Conservation (phyloP, 192 early-diverging fungal species). For the Linnemannia exigua region DNA sequence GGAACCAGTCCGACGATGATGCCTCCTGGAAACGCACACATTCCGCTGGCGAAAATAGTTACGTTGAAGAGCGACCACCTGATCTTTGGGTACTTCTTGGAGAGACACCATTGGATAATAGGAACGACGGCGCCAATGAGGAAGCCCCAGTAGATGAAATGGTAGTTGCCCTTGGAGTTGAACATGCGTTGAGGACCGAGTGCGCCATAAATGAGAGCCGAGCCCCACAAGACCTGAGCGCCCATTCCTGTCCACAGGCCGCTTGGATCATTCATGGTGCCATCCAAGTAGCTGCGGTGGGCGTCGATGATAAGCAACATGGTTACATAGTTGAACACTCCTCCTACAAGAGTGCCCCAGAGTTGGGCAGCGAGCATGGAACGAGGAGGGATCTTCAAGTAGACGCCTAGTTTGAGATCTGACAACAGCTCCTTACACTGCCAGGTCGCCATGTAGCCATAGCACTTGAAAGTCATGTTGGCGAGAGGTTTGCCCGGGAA, state of each 20-base stretch:
- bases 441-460: conserved; percentile 48
- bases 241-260: conserved; percentile 60
- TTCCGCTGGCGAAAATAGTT: conserved; percentile 61
- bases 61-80: conserved; percentile 60
- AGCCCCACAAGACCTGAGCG: conserved; percentile 66
- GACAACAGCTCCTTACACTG: conserved; percentile 66
- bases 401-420: conserved; percentile 82
- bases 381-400: conserved; percentile 78
- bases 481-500: conserved; percentile 64
- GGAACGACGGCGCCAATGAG: conserved; percentile 65
- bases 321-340: conserved; percentile 57
- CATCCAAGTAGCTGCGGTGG: conserved; percentile 30
- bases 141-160: conserved; percentile 42
- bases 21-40: conserved; percentile 61
- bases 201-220: conserved; percentile 77
- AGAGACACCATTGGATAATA: conserved; percentile 62
- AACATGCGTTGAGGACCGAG: conserved; percentile 77
- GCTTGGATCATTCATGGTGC: conserved; percentile 41
- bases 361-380: conserved; percentile 72
- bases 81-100: conserved; percentile 61
- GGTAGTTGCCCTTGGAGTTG: conserved; percentile 43
- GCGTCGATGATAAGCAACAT: conserved; percentile 40
- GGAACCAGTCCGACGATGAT: conserved; percentile 42
- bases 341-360: conserved; percentile 64
- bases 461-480: conserved; percentile 70